These are phyloP conservation scores for Linnemannia zychae DNA, from an alignment of 192 early-diverging fungal species.

Conservation along the genomic window DNA sequence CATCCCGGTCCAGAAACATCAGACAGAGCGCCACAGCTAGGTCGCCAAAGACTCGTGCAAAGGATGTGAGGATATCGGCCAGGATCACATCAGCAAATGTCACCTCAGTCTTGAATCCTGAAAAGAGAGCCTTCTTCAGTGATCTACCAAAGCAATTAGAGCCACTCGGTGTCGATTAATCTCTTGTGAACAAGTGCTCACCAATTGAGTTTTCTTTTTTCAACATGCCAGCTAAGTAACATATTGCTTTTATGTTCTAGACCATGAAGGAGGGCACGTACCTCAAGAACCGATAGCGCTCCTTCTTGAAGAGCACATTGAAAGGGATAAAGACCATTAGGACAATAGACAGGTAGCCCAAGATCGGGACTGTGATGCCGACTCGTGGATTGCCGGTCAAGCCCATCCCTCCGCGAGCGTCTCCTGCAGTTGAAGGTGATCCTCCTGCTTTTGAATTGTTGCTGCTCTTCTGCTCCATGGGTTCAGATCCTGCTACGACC, in stretches of 20 bases:
- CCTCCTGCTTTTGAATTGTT: background rate
- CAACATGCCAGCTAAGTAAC: background rate
- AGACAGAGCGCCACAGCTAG: slow-evolving; percentile 76
- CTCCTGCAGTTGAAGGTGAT: background rate
- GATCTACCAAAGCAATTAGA: slow-evolving; percentile 51
- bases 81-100: slow-evolving; percentile 87
- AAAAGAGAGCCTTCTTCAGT: slow-evolving; percentile 63
- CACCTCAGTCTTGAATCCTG: slow-evolving; percentile 66
- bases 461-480: background rate
- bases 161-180: background rate
- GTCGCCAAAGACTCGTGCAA: slow-evolving; percentile 91
- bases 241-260: background rate
- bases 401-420: slow-evolving; percentile 38
- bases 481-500: slow-evolving; percentile 43
- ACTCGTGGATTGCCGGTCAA: slow-evolving; percentile 11
- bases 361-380: slow-evolving; percentile 59
- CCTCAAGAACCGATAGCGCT: slow-evolving; percentile 68
- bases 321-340: slow-evolving; percentile 63
- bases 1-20: slow-evolving; percentile 60
- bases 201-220: background rate
- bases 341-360: slow-evolving; percentile 60
- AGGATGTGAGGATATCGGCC: slow-evolving; percentile 96
- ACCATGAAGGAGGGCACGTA: slow-evolving; percentile 19
- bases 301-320: slow-evolving; percentile 61
- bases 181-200: background rate